Evolutionary conservation across 2,329 filamentous ascomycete genomes (phyloP).

Genomic region (Clonostachys chloroleuca): DNA sequence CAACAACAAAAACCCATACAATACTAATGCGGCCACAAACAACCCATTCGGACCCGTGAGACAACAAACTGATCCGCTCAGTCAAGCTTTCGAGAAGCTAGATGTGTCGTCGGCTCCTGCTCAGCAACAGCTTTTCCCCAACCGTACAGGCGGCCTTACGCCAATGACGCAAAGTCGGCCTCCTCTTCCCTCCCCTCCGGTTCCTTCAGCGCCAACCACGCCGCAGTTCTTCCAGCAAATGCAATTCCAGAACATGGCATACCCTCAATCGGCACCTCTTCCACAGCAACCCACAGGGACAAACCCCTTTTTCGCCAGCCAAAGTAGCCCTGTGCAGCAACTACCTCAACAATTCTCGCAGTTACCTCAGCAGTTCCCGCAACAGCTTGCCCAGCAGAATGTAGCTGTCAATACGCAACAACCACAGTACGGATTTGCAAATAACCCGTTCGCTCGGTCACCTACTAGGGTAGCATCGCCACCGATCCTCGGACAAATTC

Average conservation of each 20-base stretch:
- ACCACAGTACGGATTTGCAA: slow-evolving; percentile 23
- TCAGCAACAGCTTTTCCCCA: slow-evolving; percentile 61
- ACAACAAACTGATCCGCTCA: slow-evolving; percentile 39
- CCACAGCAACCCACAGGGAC: slow-evolving; percentile 36
- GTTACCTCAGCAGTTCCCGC: slow-evolving; percentile 5
- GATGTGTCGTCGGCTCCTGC: slow-evolving; percentile 51
- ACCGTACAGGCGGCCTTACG: slow-evolving; percentile 63
- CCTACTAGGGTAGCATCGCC: slow-evolving; percentile 46
- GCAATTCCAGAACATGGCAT: slow-evolving; percentile 37
- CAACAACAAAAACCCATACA: slow-evolving; percentile 43
- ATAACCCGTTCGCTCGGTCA: slow-evolving; percentile 45
- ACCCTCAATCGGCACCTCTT: slow-evolving; percentile 25
- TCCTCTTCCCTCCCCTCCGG: slow-evolving; percentile 36
- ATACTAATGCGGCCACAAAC: slow-evolving; percentile 11
- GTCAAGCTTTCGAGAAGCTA: slow-evolving; percentile 72
- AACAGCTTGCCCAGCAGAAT: slow-evolving; percentile 25
- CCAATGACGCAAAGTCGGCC: slow-evolving; percentile 30
- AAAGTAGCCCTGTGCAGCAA: slow-evolving; percentile 18
- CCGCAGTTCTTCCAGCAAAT: slow-evolving; percentile 31
- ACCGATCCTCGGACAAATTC: slow-evolving; percentile 40
- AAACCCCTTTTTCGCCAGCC: slow-evolving; percentile 46
- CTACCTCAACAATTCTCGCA: background rate
- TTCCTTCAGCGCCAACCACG: slow-evolving; percentile 33
- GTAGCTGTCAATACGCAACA: slow-evolving; percentile 33
- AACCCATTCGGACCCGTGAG: slow-evolving; percentile 65